Conservation (phyloP, 192 early-diverging fungal genomes). For the Tieghemiomyces parasiticus region DNA sequence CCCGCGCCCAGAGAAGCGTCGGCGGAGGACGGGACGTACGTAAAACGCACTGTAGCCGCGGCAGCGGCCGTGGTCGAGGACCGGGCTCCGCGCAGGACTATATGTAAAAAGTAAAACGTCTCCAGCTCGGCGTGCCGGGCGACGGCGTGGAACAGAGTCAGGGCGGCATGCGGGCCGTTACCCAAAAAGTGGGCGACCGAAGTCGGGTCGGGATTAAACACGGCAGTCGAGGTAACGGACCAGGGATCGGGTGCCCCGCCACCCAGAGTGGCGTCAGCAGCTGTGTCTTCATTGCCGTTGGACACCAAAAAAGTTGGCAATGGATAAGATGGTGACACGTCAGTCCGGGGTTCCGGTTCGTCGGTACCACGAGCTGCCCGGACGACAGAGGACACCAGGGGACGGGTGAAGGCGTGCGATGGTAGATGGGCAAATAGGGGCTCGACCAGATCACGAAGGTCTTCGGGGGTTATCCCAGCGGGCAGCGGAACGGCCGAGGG, state of each 20-base stretch:
- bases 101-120: neutral
- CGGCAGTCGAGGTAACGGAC: too few relatives aligned
- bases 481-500: slow-evolving; percentile 24
- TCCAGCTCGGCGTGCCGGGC: neutral
- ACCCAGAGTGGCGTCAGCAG: too few relatives aligned
- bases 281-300: too few relatives aligned
- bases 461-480: slow-evolving; percentile 22
- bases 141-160: neutral
- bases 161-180: slow-evolving; percentile 13
- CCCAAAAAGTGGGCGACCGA: slow-evolving; percentile 12
- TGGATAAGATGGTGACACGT: too few relatives aligned
- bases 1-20: too few relatives aligned
- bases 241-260: too few relatives aligned
- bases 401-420: slow-evolving; percentile 24
- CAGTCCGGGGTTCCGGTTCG: too few relatives aligned
- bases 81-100: neutral
- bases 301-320: too few relatives aligned
- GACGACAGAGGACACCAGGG: slow-evolving; percentile 32
- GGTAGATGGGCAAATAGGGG: slow-evolving; percentile 25
- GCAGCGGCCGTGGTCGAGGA: neutral
- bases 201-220: slow-evolving; percentile 7
- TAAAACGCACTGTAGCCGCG: neutral
- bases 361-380: too few relatives aligned
- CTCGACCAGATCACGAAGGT: slow-evolving; percentile 24
- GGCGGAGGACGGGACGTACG: too few relatives aligned